Evolutionary conservation across 176 grass and related monocot genomes (phyloP).

Genomic region (Carex scoparia): DNA sequence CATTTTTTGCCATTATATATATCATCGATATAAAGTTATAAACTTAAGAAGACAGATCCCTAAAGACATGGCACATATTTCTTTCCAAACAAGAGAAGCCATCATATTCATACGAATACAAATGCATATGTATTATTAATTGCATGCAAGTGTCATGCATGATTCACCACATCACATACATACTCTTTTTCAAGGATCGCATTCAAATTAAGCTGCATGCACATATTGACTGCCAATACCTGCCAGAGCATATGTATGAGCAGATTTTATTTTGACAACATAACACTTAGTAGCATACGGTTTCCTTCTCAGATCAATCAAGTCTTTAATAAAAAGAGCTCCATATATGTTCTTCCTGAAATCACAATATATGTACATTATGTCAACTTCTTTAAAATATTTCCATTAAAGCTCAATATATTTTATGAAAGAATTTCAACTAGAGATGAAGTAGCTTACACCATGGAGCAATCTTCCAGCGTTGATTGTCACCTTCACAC

Average conservation of each 20-base stretch:
- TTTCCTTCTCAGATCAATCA: neutral
- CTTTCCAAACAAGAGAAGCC: neutral
- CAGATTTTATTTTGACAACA: neutral
- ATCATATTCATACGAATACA: neutral
- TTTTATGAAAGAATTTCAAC: neutral
- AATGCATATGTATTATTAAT: neutral
- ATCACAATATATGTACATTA: neutral
- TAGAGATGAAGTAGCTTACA: slow-evolving; percentile 39
- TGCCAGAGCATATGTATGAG: neutral
- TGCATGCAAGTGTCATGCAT: neutral
- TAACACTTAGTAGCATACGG: neutral
- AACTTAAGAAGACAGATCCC: too few relatives aligned
- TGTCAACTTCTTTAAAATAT: neutral
- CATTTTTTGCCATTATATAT: neutral
- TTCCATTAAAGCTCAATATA: neutral
- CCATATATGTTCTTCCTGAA: neutral
- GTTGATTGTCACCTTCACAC: slow-evolving; percentile 93
- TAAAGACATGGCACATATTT: neutral
- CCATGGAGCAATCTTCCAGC: slow-evolving; percentile 84
- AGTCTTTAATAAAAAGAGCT: neutral
- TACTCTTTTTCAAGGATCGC: neutral
- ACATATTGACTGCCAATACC: neutral
- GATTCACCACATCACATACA: neutral
- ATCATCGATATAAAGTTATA: neutral
- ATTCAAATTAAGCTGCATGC: neutral